phyloP scores from a whole-genome alignment of 495 filamentous ascomycete species.

The Pyrenula massariospora region DNA sequence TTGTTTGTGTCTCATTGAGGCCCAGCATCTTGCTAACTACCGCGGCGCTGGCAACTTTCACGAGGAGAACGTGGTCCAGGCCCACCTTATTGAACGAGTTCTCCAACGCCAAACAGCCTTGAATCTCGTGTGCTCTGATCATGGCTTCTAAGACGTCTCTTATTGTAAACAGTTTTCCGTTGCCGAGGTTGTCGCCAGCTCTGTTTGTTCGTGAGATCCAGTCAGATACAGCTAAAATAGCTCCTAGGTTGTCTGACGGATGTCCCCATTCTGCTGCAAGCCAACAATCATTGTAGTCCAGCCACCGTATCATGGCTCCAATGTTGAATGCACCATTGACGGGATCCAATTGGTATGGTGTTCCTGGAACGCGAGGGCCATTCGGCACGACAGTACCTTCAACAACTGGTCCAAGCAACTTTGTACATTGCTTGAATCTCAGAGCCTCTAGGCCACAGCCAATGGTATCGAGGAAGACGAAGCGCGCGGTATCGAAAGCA shows the following conservation, averaged over 20 bases:
- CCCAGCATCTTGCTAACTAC: conserved; percentile 92
- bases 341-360: conserved; percentile 86
- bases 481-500: conserved; percentile 84
- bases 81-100: conserved; percentile 99
- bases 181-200: conserved; percentile 73
- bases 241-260: conserved; percentile 91
- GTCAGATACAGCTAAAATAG: conserved; percentile 90
- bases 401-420: conserved; percentile 89
- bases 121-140: conserved; percentile 99
- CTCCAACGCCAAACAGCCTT: conserved; percentile 90
- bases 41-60: conserved; percentile 93
- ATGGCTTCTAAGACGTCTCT: conserved; percentile 91
- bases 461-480: conserved; percentile 87
- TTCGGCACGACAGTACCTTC: conserved; percentile 82
- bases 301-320: conserved; percentile 94
- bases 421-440: conserved; percentile 89
- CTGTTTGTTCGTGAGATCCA: conserved; percentile 96
- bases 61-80: conserved; percentile 91
- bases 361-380: conserved; percentile 84
- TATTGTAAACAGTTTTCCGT: conserved; percentile 75
- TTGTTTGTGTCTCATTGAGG: conserved; percentile 77
- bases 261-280: conserved; percentile 98
- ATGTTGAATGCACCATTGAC: conserved; percentile 98
- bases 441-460: conserved; percentile 94
- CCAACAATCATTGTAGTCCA: conserved; percentile 99